These are phyloP conservation scores for Gigaspora rosea DNA, from an alignment of 192 early-diverging fungal genomes.

Conservation along the genomic window DNA sequence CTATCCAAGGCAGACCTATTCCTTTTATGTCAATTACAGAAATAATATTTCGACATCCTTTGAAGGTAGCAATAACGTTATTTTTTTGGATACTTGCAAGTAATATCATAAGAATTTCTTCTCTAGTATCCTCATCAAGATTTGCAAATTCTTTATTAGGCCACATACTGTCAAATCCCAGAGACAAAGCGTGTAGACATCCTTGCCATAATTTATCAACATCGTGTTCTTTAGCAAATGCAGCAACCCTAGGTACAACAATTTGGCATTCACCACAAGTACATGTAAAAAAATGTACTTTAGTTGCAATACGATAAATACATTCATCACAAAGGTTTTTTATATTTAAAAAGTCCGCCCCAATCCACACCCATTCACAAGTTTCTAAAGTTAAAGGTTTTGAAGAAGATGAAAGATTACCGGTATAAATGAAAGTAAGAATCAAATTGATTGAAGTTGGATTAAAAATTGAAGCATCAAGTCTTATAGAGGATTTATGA, in stretches of 20 bases:
- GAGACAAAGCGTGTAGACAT: slow-evolving; percentile 25
- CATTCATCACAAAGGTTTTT: slow-evolving; percentile 26
- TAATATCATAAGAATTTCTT: slow-evolving; percentile 26
- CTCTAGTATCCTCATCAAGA: slow-evolving; percentile 25
- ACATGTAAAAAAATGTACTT: slow-evolving; percentile 24
- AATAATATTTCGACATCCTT: slow-evolving; percentile 24
- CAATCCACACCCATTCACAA: slow-evolving; percentile 28
- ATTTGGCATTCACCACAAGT: slow-evolving; percentile 28
- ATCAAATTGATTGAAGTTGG: slow-evolving; percentile 31
- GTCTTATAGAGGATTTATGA: neutral
- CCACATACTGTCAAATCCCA: slow-evolving; percentile 32
- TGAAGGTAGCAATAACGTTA: slow-evolving; percentile 20
- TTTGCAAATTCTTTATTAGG: slow-evolving; percentile 30
- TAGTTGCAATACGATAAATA: slow-evolving; percentile 20
- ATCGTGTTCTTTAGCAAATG: slow-evolving; percentile 27
- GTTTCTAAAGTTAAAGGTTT: slow-evolving; percentile 30
- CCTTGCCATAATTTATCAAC: slow-evolving; percentile 30
- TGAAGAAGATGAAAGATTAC: slow-evolving; percentile 20
- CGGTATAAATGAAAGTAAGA: slow-evolving; percentile 31
- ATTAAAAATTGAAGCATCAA: slow-evolving; percentile 27
- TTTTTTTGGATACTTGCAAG: slow-evolving; percentile 23
- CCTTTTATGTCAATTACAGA: slow-evolving; percentile 27
- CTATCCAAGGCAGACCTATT: slow-evolving; percentile 32
- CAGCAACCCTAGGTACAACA: slow-evolving; percentile 20
- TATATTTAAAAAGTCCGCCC: slow-evolving; percentile 29